These are phyloP conservation scores for Trametes versicolor DNA, from an alignment of 1,284 basidiomycete species.

Conservation along the genomic window DNA sequence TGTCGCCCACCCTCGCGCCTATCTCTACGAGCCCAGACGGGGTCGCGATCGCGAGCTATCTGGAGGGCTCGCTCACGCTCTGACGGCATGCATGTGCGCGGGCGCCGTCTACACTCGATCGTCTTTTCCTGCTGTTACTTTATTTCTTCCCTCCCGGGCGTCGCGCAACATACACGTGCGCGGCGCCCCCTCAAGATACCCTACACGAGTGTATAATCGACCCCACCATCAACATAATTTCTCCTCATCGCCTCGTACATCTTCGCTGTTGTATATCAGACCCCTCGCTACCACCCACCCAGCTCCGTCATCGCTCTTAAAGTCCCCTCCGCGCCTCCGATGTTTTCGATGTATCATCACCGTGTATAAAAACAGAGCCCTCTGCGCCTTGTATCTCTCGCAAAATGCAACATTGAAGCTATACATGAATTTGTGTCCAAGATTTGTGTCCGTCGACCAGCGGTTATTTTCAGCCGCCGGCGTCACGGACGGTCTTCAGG, in stretches of 20 bases:
- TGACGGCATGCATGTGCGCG: slow-evolving; percentile 21
- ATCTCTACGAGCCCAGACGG: slow-evolving; percentile 17
- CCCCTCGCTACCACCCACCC: background rate
- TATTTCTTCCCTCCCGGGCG: background rate
- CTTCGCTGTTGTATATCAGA: slow-evolving; percentile 7
- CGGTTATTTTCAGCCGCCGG: no score
- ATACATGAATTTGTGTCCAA: no score
- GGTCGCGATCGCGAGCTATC: slow-evolving; percentile 23
- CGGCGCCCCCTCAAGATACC: slow-evolving; percentile 8
- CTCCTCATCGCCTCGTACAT: background rate
- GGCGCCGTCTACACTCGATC: background rate
- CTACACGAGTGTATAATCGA: slow-evolving; percentile 13
- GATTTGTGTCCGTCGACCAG: no score
- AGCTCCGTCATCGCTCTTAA: background rate
- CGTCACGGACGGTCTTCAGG: no score
- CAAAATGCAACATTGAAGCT: no score
- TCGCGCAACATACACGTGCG: background rate
- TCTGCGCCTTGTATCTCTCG: background rate
- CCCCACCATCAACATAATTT: background rate
- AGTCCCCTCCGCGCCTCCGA: background rate
- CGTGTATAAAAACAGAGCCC: slow-evolving; percentile 1
- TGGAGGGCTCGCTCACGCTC: slow-evolving; percentile 29
- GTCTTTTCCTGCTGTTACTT: background rate
- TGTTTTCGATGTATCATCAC: slow-evolving; percentile 1
- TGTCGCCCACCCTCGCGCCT: slow-evolving; percentile 25